Evolutionary conservation across 805 yeast genomes (phyloP), one percentile per base, ranked within the genome.

Genomic region (Kuraishia floccosa): DNA sequence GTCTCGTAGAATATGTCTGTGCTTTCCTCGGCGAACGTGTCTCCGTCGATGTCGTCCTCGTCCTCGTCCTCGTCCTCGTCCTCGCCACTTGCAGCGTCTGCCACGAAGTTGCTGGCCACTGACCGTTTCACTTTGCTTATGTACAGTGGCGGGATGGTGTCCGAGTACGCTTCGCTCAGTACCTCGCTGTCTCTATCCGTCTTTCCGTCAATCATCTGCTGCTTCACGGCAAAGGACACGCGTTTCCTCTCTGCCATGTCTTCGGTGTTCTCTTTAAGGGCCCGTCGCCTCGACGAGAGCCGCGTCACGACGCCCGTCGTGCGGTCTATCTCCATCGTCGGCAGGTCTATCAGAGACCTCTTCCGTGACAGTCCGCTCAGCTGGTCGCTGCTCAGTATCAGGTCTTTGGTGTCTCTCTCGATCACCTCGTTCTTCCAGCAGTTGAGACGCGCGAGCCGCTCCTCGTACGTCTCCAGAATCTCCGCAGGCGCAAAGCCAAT

Each of bases 401-500:
- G 7, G 59, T 63, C 35, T 17, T 22, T 39, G 8, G 42, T 44
- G 18, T 47, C 41, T 34, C 58, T 50, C 43, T 71, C 79, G 19
- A 68, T 49, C 34, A 79, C 84, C 51, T 84, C 95, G 54, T 89
- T 89, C 42, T 84, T 78, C 72, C 89, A 84, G 54, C 95, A 83
- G 50, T 91, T 91, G 25, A 87, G 61, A 34, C 97, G 65, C 0
- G 98, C 98, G 32, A 91, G 56, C 35, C 97, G 63, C 54, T 91
- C 98, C 28, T 76, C 80, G 38, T 83, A 86, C 0, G 95, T 84
- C 53, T 91, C 98, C 23, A 91, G 58, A 35, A 91, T 74, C 51
- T 91, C 98, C 1, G 96, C 97, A 1, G 98, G 98, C 2, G 93
- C 93, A 60, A 87, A 91, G 1, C 98, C 98, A 32, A 89, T 75